These are phyloP conservation scores for Debaryomyces tyrocola DNA, from an alignment of 805 yeast genomes.

Conservation along the genomic window DNA sequence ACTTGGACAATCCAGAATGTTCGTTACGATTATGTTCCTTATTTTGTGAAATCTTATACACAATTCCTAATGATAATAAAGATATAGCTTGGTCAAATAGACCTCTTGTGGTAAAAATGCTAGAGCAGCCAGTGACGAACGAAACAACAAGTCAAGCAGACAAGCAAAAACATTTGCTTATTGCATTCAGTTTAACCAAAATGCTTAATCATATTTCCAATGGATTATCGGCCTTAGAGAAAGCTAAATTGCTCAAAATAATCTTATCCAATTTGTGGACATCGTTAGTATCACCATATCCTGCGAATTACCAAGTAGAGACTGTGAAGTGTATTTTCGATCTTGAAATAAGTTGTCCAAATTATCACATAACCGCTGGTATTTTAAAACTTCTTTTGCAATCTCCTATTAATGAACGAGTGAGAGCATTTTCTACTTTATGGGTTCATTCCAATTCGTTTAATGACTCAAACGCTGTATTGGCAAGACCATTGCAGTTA, in stretches of 20 bases:
- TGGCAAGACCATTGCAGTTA: conserved; percentile 64
- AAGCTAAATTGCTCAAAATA: conserved; percentile 39
- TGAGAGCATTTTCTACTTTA: conserved; percentile 58
- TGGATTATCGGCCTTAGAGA: conserved; percentile 29
- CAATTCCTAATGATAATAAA: conserved; percentile 16
- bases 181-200: conserved; percentile 45
- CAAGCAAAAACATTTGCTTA: conserved; percentile 15
- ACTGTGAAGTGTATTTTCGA: conserved; percentile 64
- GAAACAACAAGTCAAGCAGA: conserved; percentile 5
- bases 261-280: conserved; percentile 54
- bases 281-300: conserved; percentile 48
- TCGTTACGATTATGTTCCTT: conserved; percentile 20
- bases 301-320: conserved; percentile 62
- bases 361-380: conserved; percentile 70
- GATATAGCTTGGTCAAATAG: conserved; percentile 3
- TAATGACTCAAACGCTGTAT: conserved; percentile 49
- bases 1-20: conserved; percentile 11
- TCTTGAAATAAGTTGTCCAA: conserved; percentile 53
- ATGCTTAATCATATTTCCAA: conserved; percentile 37
- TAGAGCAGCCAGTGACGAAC: conserved; percentile 11
- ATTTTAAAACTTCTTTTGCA: conserved; percentile 55
- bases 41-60: conserved; percentile 18
- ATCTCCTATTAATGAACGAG: conserved; percentile 31
- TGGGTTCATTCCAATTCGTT: conserved; percentile 70
- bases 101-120: conserved; percentile 13